Evolutionary conservation across 2,329 filamentous ascomycete species (phyloP), one percentile per base, ranked within the genome.

Genomic region (Aureobasidium sp.): DNA sequence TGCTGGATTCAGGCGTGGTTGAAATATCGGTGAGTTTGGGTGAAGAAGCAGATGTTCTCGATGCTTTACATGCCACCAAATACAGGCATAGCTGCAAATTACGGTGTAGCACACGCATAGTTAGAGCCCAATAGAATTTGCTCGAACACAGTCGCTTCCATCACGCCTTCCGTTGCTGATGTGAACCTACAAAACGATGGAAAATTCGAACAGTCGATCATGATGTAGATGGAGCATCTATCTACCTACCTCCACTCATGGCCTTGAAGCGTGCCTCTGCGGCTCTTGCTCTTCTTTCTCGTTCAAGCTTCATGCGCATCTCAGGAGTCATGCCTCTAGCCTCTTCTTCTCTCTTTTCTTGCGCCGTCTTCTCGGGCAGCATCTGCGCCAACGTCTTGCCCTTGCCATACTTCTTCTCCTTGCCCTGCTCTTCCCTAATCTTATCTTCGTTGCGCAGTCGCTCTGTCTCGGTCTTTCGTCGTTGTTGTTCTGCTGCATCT

Each of bases 271-370:
- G 35, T n/a, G 93, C 92, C 74, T 97, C 94, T 0, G 92, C 93
- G 9, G 94, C 94, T 67, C 93, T 84, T 4, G 94, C 94, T 69
- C 93, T 86, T 67, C 91, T 80, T 75, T 99, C 94, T 66, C 94
- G 80, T 73, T 97, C 94, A 58, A 97, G 74, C 70, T 83, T 84
- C 82, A 86, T 83, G 71, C 85, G 84, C 83, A 94, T 92, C 75
- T 97, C 93, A 0, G 90, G 86, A 43, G 89, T 95, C 76, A 97
- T 78, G 0, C 93, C 92, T 64, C 90, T 84, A 51, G 82, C 82
- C 73, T 96, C 91, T 69, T 95, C 90, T 69, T 93, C 88, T 64
- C 91, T 82, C 69, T 82, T 84, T 71, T 96, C 90, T 67, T 91
- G 84, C 0, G 87, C 87, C 19, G 88, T 88, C 31, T 78, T 79